Conservation (phyloP, 2,329 filamentous ascomycete species). For the Stemphylium beticola region DNA sequence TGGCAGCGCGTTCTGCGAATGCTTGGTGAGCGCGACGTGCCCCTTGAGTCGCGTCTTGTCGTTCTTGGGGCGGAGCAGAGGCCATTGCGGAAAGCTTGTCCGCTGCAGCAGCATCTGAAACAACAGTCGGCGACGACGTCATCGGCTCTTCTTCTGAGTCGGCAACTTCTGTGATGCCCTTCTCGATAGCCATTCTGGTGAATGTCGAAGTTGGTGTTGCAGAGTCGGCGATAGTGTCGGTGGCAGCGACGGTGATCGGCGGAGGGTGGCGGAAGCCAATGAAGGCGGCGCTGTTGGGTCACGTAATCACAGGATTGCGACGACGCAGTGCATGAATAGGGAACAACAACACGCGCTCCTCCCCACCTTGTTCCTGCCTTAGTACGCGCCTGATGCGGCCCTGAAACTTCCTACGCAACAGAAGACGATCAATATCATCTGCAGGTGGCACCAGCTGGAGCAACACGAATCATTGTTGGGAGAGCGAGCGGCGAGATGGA, state of each 20-base stretch:
- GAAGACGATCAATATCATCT: constrained; percentile 9
- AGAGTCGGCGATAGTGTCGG: constrained; percentile 1
- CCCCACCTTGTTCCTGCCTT: constrained; percentile 1
- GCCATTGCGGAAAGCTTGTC: constrained; percentile 31
- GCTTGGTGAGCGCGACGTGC: constrained; percentile 22
- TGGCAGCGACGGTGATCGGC: constrained; percentile 10
- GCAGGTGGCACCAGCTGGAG: constrained; percentile 2
- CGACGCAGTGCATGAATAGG: constrained; percentile 24
- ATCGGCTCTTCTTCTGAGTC: constrained; percentile 45
- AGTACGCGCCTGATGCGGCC: constrained; percentile 6
- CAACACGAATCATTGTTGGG: constrained; percentile 1
- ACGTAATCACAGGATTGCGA: constrained; percentile 36
- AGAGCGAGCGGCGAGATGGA: constrained; percentile 19
- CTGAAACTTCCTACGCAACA: constrained; percentile 31
- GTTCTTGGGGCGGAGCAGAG: constrained; percentile 23
- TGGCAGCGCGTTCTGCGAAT: constrained; percentile 12
- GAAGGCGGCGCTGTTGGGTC: constrained; percentile 15
- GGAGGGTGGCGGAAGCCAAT: constrained; percentile 27
- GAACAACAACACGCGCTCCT: constrained; percentile 9
- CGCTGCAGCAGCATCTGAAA: constrained; percentile 16
- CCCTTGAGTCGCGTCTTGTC: constrained; percentile 27
- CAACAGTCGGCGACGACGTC: constrained; percentile 34
- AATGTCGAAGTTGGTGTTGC: constrained; percentile 1
- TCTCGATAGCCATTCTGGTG: constrained; percentile 32
- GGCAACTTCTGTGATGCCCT: constrained; percentile 32